Conservation (phyloP, 139 green algal genomes). For the Tetradesmus obliquus region DNA sequence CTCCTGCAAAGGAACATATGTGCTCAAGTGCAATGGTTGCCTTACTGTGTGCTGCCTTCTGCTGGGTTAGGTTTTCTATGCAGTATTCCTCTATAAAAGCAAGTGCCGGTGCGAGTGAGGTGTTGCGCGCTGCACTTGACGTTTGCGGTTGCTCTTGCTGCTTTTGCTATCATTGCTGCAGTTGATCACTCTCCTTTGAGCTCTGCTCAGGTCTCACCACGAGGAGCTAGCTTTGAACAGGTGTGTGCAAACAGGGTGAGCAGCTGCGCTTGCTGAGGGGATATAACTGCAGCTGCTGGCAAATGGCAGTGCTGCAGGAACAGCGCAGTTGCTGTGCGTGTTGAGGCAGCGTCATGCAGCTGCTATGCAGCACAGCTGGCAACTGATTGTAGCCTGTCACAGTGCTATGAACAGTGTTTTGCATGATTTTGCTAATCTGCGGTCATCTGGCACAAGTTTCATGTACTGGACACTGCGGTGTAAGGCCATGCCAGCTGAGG, state of each 20-base stretch:
- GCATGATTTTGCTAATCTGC: too few species aligned
- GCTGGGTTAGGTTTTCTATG: too few species aligned
- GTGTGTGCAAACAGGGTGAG: not conserved
- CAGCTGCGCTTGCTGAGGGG: not conserved
- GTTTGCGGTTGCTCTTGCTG: not conserved
- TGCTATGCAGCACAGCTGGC: not conserved
- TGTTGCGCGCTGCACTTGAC: too few species aligned
- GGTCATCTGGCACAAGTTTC: too few species aligned
- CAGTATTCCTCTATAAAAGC: too few species aligned
- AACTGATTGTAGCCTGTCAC: not conserved
- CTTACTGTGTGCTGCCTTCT: too few species aligned
- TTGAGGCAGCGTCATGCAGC: not conserved
- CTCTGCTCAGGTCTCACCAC: conserved; percentile 10
- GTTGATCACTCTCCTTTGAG: conserved; percentile 7
- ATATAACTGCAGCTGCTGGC: not conserved
- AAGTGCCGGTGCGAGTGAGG: too few species aligned
- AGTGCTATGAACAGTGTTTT: not conserved
- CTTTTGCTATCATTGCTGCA: not conserved
- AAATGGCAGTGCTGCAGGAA: not conserved
- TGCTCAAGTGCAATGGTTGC: too few species aligned
- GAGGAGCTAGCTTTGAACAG: conserved; percentile 26
- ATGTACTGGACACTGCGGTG: too few species aligned
- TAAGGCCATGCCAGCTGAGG: not conserved
- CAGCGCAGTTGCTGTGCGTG: not conserved
- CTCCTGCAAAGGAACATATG: not conserved